Percentiles rank a stretch among this genome's conserved stretches.
Conservation (phyloP, 2,329 filamentous ascomycete genomes). For the Monilinia polystroma region DNA sequence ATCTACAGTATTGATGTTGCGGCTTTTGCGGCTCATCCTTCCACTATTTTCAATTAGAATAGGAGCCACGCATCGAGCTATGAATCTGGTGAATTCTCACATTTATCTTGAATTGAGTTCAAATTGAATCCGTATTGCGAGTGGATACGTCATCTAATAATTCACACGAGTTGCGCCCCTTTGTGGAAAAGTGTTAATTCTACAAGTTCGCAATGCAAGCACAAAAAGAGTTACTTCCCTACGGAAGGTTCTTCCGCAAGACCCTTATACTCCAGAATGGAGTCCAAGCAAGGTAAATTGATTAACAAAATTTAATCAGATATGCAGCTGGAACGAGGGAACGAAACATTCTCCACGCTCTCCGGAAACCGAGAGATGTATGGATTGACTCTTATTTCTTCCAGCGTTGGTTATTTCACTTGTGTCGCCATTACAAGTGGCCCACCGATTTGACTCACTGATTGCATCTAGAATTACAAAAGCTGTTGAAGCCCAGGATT, state of each 20-base stretch:
- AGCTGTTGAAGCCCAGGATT: no score
- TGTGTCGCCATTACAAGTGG: no score
- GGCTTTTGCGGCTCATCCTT: neutral
- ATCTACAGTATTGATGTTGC: neutral
- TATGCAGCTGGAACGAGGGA: no score
- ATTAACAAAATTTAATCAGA: no score
- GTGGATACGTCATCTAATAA: neutral
- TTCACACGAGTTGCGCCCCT: neutral
- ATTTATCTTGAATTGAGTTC: neutral
- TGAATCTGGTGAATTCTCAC: neutral
- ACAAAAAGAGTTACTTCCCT: neutral
- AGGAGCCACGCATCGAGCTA: neutral
- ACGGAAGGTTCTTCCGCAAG: neutral
- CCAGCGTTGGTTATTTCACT: no score
- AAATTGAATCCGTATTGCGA: neutral
- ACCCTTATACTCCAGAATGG: no score
- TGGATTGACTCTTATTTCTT: no score
- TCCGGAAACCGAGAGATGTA: no score
- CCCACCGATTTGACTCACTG: no score
- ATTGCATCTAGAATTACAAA: no score
- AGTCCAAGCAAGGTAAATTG: no score
- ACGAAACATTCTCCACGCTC: no score
- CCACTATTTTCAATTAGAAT: neutral
- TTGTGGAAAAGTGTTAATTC: neutral
- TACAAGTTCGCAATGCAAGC: neutral